Evolutionary conservation across 1,284 basidiomycete genomes (phyloP).

Genomic region (Fomitopsis schrenkii): DNA sequence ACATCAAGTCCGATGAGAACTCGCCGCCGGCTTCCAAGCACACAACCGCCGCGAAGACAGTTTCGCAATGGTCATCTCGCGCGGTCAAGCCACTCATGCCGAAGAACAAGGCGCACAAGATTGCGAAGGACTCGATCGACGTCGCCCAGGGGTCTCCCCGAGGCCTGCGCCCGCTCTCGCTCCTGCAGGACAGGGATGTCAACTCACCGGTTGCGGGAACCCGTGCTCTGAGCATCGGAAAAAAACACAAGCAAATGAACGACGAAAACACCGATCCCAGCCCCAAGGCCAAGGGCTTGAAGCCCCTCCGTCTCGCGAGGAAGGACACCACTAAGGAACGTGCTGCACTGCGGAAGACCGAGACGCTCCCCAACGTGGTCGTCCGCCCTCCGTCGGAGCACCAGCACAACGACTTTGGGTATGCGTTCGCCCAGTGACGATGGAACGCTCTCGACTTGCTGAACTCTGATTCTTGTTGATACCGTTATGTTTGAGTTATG

Average conservation of each 20-base stretch:
- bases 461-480: slow-evolving; percentile 16
- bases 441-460: slow-evolving; percentile 3
- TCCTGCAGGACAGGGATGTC: slow-evolving; percentile 55
- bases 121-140: slow-evolving; percentile 6
- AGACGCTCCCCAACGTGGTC: slow-evolving; percentile 41
- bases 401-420: slow-evolving; percentile 19
- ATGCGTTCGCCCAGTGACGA: slow-evolving; percentile 13
- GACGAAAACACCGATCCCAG: slow-evolving; percentile 42
- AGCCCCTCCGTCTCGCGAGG: slow-evolving; percentile 51
- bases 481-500: slow-evolving; percentile 15
- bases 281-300: slow-evolving; percentile 38
- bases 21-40: slow-evolving; percentile 25
- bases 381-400: slow-evolving; percentile 39
- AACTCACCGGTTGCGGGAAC: slow-evolving; percentile 35
- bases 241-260: slow-evolving; percentile 35
- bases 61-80: slow-evolving; percentile 47
- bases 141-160: slow-evolving; percentile 29
- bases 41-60: slow-evolving; percentile 25
- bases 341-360: slow-evolving; percentile 37
- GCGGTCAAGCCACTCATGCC: slow-evolving; percentile 48
- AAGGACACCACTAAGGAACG: slow-evolving; percentile 60
- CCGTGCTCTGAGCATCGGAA: slow-evolving; percentile 50
- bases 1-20: slow-evolving; percentile 56
- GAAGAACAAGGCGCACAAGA: slow-evolving; percentile 42
- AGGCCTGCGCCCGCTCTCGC: slow-evolving; percentile 56